Evolutionary conservation across 257 asterid genomes (phyloP).

Genomic region (Gardenia jasminoides): DNA sequence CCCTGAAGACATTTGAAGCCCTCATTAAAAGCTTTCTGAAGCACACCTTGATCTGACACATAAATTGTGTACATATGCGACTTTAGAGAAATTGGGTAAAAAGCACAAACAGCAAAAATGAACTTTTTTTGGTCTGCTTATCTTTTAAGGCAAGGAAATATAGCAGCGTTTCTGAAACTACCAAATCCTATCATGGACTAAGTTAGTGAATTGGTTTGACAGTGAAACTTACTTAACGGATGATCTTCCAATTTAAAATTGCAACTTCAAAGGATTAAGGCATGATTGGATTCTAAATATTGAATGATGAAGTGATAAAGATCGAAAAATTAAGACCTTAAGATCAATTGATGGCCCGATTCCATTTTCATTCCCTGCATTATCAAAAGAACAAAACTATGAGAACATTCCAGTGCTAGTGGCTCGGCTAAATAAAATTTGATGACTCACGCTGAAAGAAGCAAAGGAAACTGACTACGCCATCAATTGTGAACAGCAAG

Average conservation of each 20-base stretch:
- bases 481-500: not conserved
- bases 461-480: not conserved
- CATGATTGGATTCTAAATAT: too few relatives aligned
- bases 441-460: not conserved
- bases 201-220: too few relatives aligned
- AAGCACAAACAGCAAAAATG: not conserved
- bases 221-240: too few relatives aligned
- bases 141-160: not conserved
- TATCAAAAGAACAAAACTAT: slow-evolving; percentile 7
- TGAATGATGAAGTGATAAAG: not conserved
- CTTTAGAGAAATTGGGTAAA: not conserved
- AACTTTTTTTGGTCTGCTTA: too few relatives aligned
- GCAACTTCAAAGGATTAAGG: too few relatives aligned
- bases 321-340: slow-evolving; percentile 16
- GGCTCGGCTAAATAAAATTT: not conserved
- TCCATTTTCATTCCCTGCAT: slow-evolving; percentile 28
- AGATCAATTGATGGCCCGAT: slow-evolving; percentile 19
- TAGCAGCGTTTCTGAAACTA: too few relatives aligned
- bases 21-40: not conserved
- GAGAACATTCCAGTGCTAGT: not conserved
- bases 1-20: slow-evolving; percentile 26
- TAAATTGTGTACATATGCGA: too few relatives aligned
- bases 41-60: not conserved
- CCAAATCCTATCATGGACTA: too few relatives aligned
- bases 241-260: too few relatives aligned